These are phyloP conservation scores for Abelmoschus esculentus DNA, from an alignment of 345 rosid species.

Conservation along the genomic window DNA sequence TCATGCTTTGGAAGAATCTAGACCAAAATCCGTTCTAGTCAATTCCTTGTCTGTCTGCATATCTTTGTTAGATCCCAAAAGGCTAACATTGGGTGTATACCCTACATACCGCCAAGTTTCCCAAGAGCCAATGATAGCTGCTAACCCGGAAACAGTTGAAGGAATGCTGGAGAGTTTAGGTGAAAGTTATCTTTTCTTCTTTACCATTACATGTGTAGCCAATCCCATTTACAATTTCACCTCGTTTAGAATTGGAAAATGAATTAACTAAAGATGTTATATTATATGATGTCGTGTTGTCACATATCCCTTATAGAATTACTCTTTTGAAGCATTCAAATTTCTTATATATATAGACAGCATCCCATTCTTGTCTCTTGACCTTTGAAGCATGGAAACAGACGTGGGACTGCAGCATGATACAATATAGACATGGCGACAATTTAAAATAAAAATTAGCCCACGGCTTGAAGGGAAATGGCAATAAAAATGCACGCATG, in stretches of 20 bases:
- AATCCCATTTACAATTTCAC: neutral
- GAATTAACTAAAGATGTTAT: neutral
- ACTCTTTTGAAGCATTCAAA: neutral
- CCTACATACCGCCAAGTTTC: slow-evolving; percentile 56
- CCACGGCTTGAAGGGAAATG: neutral
- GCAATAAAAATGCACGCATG: neutral
- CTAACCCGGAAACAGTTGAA: slow-evolving; percentile 66
- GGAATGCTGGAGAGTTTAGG: slow-evolving; percentile 92
- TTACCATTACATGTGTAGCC: neutral
- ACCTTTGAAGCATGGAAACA: neutral
- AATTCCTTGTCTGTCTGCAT: slow-evolving; percentile 82
- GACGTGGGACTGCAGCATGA: neutral
- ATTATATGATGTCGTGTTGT: neutral
- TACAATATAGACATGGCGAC: neutral
- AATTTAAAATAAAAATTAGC: neutral
- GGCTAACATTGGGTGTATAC: slow-evolving; percentile 57
- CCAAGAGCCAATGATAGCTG: slow-evolving; percentile 46
- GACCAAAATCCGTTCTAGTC: slow-evolving; percentile 85
- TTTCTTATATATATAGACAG: neutral
- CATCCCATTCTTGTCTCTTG: neutral
- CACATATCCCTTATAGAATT: neutral
- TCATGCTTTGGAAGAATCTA: slow-evolving; percentile 75
- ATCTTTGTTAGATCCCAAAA: slow-evolving; percentile 83
- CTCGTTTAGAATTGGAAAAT: neutral
- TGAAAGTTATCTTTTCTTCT: slow-evolving; percentile 20